Percentiles rank a stretch among this genome's conserved stretches.
phyloP scores from a whole-genome alignment of 148 eudicot genomes.

The Rheum nobile region DNA sequence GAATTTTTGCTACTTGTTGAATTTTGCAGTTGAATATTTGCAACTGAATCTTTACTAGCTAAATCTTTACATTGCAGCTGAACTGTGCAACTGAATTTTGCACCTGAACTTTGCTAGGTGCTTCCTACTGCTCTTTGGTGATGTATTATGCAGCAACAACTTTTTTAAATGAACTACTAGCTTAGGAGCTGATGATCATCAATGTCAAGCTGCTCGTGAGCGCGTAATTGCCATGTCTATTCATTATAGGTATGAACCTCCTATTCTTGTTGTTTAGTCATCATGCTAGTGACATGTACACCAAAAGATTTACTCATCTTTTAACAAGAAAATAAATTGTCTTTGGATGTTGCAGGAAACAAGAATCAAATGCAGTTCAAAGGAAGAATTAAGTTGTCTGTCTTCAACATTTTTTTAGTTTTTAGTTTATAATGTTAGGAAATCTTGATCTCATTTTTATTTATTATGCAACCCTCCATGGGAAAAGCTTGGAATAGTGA shows the following conservation, averaged over 20 bases:
- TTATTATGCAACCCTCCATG: neutral
- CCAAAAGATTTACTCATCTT: neutral
- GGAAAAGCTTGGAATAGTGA: neutral
- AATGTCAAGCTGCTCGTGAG: neutral
- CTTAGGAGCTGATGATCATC: neutral
- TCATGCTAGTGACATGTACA: neutral
- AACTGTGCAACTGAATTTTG: too few species aligned
- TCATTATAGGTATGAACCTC: constrained; percentile 4
- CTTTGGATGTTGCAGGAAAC: neutral
- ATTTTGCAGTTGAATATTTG: too few species aligned
- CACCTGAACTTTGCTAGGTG: too few species aligned
- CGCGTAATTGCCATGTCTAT: neutral
- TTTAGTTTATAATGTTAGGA: neutral
- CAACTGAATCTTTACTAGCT: too few species aligned
- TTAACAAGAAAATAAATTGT: neutral
- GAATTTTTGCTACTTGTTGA: too few species aligned
- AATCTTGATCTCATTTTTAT: neutral
- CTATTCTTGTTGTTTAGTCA: neutral
- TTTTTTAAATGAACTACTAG: too few species aligned
- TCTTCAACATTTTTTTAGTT: neutral
- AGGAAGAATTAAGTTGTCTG: neutral
- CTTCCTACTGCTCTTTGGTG: too few species aligned
- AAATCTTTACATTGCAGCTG: too few species aligned
- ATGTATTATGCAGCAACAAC: too few species aligned
- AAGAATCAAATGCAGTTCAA: neutral